Evolutionary conservation across 2,329 filamentous ascomycete genomes (phyloP), one percentile per base, ranked within the genome.

Genomic region (Xylariaceae sp.): DNA sequence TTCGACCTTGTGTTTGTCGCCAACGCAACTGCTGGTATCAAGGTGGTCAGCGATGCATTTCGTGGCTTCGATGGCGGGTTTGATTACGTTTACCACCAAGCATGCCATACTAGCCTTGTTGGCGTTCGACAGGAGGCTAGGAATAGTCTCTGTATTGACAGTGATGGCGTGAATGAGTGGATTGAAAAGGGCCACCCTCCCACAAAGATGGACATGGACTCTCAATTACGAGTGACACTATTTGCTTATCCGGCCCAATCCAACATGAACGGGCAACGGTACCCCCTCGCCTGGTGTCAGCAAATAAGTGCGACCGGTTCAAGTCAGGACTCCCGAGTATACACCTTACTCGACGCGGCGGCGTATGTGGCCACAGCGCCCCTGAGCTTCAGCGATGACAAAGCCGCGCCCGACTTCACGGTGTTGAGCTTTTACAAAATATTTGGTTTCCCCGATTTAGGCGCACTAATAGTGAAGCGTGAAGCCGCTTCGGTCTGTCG

Each of bases 371-470:
- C 91, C 6, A 96, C 92, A 0, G 85, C 89, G 3, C 85, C 84
- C 0, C 77, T 97, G 5, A 83, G 95, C 68, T 76, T 97, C 2
- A 78, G 83, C 57, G 76, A 89, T 65, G 66, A 80, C 0, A 75
- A 78, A 0, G 71, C 75, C 0, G 85, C 88, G 0, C 89, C 93
- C 1, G 93, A 97, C 72, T 97, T 97, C 65, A 88, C 85, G 0
- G 88, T 90, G 0, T 69, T 97, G 48, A 97, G 92, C 73, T 86
- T 97, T 64, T 95, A 97, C 77, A 99, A 97, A 73, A 92, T 97
- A n/a, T 97, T 97, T 72, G 93, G 94, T 1, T 97, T 97, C 65
- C 93, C 93, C 0, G 90, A 97, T 71, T 78, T 97, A 1, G 93
- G 93, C 1, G 92, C 87, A 1, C 75, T 99, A 59, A 85, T 97